These are phyloP conservation scores for Fusarium mangiferae DNA, from an alignment of 2,329 filamentous ascomycete species.

Conservation along the genomic window DNA sequence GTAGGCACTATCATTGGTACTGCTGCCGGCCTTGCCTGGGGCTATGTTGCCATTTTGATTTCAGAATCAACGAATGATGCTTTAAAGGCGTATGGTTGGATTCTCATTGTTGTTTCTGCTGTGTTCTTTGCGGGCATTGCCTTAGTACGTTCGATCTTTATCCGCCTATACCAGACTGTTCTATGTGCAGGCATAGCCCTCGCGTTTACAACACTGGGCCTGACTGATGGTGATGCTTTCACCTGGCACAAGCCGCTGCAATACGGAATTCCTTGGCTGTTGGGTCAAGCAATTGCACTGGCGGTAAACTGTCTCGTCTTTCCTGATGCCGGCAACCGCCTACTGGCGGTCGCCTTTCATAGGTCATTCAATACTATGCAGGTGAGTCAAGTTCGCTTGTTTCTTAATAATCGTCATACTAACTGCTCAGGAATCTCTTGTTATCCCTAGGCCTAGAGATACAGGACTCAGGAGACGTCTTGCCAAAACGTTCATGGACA, in stretches of 20 bases:
- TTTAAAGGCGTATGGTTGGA: slow-evolving; percentile 61
- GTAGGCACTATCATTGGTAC: slow-evolving; percentile 64
- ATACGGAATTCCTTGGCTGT: slow-evolving; percentile 65
- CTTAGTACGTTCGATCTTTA: slow-evolving; percentile 65
- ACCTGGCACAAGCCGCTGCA: slow-evolving; percentile 61
- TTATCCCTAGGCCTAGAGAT: slow-evolving; percentile 46
- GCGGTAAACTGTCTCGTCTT: slow-evolving; percentile 59
- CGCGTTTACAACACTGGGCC: slow-evolving; percentile 63
- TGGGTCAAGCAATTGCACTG: slow-evolving; percentile 65
- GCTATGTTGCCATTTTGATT: slow-evolving; percentile 62
- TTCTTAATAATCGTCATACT: background rate
- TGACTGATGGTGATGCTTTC: slow-evolving; percentile 55
- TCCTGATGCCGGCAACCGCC: slow-evolving; percentile 66
- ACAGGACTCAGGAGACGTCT: slow-evolving; percentile 55
- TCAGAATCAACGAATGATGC: slow-evolving; percentile 61
- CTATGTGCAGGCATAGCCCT: slow-evolving; percentile 66
- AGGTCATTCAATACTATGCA: slow-evolving; percentile 59
- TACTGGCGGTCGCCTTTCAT: slow-evolving; percentile 60
- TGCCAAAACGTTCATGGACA: slow-evolving; percentile 62
- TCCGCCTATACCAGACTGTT: slow-evolving; percentile 65
- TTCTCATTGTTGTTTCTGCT: slow-evolving; percentile 65
- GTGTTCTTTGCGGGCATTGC: slow-evolving; percentile 63
- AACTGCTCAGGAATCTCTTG: slow-evolving; percentile 45
- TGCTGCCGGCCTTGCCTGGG: slow-evolving; percentile 65
- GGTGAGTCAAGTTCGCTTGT: slow-evolving; percentile 43